Evolutionary conservation across 352 stramenopile species (phyloP).

Genomic region (Phytophthora cactorum): DNA sequence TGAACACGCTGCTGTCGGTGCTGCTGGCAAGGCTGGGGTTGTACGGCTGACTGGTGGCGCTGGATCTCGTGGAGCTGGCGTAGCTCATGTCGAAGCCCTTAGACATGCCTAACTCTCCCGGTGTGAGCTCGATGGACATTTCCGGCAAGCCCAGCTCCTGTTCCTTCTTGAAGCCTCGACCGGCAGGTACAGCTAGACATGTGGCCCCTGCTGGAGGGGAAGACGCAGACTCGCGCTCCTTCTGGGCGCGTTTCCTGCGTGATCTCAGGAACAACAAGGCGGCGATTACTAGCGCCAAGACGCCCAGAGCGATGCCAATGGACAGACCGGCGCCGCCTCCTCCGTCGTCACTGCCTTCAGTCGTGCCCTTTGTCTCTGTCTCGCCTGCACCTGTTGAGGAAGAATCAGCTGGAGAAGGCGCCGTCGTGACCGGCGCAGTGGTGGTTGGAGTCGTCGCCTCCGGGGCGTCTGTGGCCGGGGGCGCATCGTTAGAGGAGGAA

Average conservation of each 20-base stretch:
- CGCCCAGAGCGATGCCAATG: constrained; percentile 36
- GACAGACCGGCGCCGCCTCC: constrained; percentile 12
- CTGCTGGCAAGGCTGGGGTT: constrained; percentile 31
- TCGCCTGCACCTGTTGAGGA: constrained; percentile 14
- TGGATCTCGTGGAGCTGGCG: constrained; percentile 39
- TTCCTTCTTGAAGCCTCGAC: constrained; percentile 40
- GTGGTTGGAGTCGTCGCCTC: neutral
- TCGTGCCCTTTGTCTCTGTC: constrained; percentile 14
- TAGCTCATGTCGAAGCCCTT: constrained; percentile 40
- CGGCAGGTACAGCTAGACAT: constrained; percentile 25
- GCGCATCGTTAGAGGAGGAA: constrained; percentile 8
- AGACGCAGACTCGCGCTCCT: constrained; percentile 9
- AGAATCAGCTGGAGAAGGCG: neutral
- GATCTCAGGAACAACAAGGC: constrained; percentile 32
- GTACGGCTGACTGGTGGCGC: constrained; percentile 29
- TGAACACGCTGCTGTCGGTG: constrained; percentile 44
- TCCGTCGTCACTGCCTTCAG: neutral
- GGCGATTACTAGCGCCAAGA: constrained; percentile 37
- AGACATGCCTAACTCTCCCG: constrained; percentile 32
- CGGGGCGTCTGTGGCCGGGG: constrained; percentile 5
- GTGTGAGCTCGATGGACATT: constrained; percentile 52
- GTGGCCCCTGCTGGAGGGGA: constrained; percentile 14
- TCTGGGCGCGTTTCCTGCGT: constrained; percentile 17
- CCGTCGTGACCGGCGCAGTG: constrained; percentile 1
- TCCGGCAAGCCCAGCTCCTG: constrained; percentile 43